Percentiles rank a stretch among this genome's conserved stretches.
Evolutionary conservation across 2,329 filamentous ascomycete genomes (phyloP).

Genomic region (Trichoderma harzianum): DNA sequence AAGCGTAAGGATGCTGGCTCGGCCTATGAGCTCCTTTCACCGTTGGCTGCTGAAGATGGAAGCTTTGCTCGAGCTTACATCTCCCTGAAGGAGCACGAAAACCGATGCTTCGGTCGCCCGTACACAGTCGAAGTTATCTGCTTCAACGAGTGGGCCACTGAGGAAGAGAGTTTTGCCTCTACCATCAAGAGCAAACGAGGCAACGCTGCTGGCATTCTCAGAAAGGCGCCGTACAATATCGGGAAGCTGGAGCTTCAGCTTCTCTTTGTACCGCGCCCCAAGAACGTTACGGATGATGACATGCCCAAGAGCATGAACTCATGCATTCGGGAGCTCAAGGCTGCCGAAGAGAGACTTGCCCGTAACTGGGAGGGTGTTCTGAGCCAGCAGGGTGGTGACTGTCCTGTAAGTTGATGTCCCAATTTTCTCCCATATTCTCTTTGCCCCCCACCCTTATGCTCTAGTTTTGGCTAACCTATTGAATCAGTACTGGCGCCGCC

Average conservation of each 20-base stretch:
- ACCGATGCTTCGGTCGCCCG: constrained; percentile 81
- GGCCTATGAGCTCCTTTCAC: constrained; percentile 82
- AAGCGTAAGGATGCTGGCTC: constrained; percentile 62
- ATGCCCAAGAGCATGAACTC: constrained; percentile 99
- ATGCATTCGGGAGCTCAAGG: constrained; percentile 88
- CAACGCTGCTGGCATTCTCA: constrained; percentile 60
- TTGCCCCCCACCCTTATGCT: not conserved
- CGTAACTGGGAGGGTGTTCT: constrained; percentile 83
- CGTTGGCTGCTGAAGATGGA: constrained; percentile 83
- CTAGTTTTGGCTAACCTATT: not conserved
- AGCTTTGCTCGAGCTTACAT: constrained; percentile 94
- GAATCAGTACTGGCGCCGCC: constrained; percentile 86
- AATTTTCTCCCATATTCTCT: not conserved
- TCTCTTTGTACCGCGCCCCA: constrained; percentile 89
- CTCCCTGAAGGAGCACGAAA: constrained; percentile 88
- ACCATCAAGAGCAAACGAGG: constrained; percentile 94
- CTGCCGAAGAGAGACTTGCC: constrained; percentile 75
- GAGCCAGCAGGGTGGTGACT: constrained; percentile 96
- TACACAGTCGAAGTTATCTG: constrained; percentile 86
- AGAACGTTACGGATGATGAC: constrained; percentile 81
- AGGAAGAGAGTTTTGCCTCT: constrained; percentile 72
- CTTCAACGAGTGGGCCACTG: constrained; percentile 98
- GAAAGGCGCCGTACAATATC: constrained; percentile 92
- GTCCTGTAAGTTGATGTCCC: constrained; percentile 68
- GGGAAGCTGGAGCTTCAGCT: constrained; percentile 93